Evolutionary conservation across 805 yeast genomes (phyloP), one percentile per base, ranked within the genome.

Genomic region (Saccharomycopsis sp.): DNA sequence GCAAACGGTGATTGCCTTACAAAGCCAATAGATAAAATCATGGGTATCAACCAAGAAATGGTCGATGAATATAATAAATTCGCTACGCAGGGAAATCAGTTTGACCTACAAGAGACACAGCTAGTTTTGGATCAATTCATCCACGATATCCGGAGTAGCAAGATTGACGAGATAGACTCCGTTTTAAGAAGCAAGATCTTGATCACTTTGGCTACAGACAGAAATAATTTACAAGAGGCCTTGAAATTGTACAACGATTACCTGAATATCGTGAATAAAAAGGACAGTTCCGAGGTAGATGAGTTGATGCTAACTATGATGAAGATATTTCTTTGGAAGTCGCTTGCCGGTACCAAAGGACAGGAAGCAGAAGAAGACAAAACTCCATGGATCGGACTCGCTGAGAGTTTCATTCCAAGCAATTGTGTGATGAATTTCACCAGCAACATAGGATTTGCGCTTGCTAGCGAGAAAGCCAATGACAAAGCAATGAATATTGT

Each of bases 351-450:
- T 15, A 29, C 25, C 15, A 15, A 52, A 19, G 3, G 5, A 2
- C 25, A 3, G 7, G 15, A 19, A 3, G 20, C 29, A 49, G 41
- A 52, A 23, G 47, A n/a, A 8, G 47, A 52, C n/a, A 52, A 35
- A 35, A 15, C 55, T 52, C 25, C 35, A 17, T 52, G 57, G 57
- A 35, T 15, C 14, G 47, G 38, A 35, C 41, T 55, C 22, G 24
- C 52, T 34, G 47, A 35, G 24, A 51, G 35, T 17, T 47, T 49
- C 17, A 23, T 50, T 23, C 54, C 54, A 44, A 44, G 22, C 19
- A 44, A 44, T 12, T 44, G 49, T 44, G 22, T 44, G 5, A 44
- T 44, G 49, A 44, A 44, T 44, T 44, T 44, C 12, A 7, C 49
- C 22, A 44, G 22, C 8, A 24, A 35, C 20, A 20, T 15, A 5